These are phyloP conservation scores for Nemania serpens DNA, from an alignment of 2,329 filamentous ascomycete genomes.

Conservation along the genomic window DNA sequence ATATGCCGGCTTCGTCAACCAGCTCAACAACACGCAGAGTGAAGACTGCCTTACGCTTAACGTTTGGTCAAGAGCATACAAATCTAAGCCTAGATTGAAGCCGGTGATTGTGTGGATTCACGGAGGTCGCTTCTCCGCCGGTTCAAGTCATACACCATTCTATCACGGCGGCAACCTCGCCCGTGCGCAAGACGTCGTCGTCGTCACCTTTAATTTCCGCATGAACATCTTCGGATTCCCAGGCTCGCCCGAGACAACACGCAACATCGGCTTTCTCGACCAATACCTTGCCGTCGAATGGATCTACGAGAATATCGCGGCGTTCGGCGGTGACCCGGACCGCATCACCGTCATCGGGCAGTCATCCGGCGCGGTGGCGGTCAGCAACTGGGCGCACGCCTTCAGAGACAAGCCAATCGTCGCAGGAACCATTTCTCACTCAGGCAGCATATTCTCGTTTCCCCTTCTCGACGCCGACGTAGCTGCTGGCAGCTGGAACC, in stretches of 20 bases:
- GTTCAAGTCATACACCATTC: conserved; percentile 21
- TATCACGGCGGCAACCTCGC: conserved; percentile 19
- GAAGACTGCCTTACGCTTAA: conserved; percentile 21
- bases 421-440: conserved; percentile 13
- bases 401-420: conserved; percentile 17
- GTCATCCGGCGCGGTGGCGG: conserved; percentile 14
- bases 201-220: conserved; percentile 21
- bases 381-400: conserved; percentile 23
- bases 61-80: conserved; percentile 6
- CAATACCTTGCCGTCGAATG: conserved; percentile 15
- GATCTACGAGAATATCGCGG: conserved; percentile 15
- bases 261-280: conserved; percentile 21
- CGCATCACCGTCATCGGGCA: conserved; percentile 20
- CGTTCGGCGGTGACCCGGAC: conserved; percentile 15
- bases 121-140: conserved; percentile 19
- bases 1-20: conserved; percentile 17
- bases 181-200: conserved; percentile 10
- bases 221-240: conserved; percentile 24
- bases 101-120: conserved; percentile 22
- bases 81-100: not conserved
- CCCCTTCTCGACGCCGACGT: conserved; percentile 14
- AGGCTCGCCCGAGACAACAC: conserved; percentile 16
- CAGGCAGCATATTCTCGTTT: conserved; percentile 18
- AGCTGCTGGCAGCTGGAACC: conserved; percentile 14
- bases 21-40: conserved; percentile 20